phyloP scores from a whole-genome alignment of 257 asterid genomes.

The Solanum neorickii region DNA sequence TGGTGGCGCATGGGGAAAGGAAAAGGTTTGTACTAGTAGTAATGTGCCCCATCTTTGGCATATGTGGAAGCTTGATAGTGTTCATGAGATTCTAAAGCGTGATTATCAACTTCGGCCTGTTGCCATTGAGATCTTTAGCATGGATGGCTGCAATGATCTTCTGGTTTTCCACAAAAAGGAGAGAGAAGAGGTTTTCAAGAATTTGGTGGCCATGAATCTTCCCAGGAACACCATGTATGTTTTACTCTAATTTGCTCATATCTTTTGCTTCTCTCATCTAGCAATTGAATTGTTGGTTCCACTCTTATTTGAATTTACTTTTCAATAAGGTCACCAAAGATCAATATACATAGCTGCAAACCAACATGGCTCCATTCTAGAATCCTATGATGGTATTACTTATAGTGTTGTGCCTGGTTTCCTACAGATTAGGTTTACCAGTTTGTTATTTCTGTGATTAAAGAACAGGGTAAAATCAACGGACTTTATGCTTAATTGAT shows the following conservation, averaged over 20 bases:
- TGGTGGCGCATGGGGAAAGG: constrained; percentile 99
- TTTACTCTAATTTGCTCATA: neutral
- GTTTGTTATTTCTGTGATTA: neutral
- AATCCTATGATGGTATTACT: neutral
- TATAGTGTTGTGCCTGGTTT: neutral
- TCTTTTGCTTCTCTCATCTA: neutral
- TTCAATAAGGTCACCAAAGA: neutral
- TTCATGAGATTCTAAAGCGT: constrained; percentile 94
- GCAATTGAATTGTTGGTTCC: neutral
- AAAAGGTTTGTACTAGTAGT: constrained; percentile 62
- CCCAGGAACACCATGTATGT: constrained; percentile 99
- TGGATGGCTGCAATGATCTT: constrained; percentile 99
- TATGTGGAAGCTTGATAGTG: constrained; percentile 98
- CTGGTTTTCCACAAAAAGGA: constrained; percentile 96
- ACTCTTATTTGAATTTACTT: neutral
- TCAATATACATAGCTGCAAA: neutral
- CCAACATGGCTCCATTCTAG: neutral
- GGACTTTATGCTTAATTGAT: neutral
- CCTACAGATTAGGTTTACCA: neutral
- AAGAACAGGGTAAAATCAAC: neutral
- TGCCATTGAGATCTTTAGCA: constrained; percentile 96
- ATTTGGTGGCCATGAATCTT: constrained; percentile 92
- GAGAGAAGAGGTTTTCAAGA: constrained; percentile 91
- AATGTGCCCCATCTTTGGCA: constrained; percentile 96
- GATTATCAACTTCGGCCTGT: constrained; percentile 99